Percentiles rank a stretch among this genome's conserved stretches.
Conservation (phyloP, 2,329 filamentous ascomycete genomes). For the Microascus cirrosus region DNA sequence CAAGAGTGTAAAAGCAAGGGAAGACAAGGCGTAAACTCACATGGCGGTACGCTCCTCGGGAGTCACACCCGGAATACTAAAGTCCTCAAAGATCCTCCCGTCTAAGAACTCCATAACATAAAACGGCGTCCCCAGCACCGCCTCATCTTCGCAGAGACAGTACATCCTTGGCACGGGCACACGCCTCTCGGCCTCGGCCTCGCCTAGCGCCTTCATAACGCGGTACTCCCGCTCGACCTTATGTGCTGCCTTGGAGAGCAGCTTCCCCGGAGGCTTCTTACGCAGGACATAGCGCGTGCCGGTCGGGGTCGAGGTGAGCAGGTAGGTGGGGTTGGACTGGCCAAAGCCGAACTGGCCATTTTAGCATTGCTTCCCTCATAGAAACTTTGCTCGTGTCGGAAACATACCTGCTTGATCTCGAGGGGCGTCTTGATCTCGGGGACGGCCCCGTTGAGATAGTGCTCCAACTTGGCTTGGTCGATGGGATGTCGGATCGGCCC, state of each 20-base stretch:
- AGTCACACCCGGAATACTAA: conserved; percentile 62
- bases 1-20: not conserved
- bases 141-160: conserved; percentile 73
- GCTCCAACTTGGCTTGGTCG: conserved; percentile 67
- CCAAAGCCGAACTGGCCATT: conserved; percentile 76
- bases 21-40: conserved; percentile 13
- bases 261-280: conserved; percentile 93
- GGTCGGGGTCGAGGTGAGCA: conserved; percentile 58
- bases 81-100: conserved; percentile 87
- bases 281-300: conserved; percentile 74
- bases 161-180: conserved; percentile 68
- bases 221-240: conserved; percentile 93
- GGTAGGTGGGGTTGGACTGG: conserved; percentile 95
- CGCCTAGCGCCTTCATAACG: conserved; percentile 71
- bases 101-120: conserved; percentile 97
- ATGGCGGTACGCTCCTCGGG: conserved; percentile 61
- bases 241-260: conserved; percentile 88
- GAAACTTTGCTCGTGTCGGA: not conserved
- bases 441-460: conserved; percentile 67
- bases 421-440: conserved; percentile 74
- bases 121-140: conserved; percentile 78
- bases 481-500: conserved; percentile 85
- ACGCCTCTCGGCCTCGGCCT: conserved; percentile 23
- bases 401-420: conserved; percentile 70
- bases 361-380: not conserved